Evolutionary conservation across 192 early-diverging fungal genomes (phyloP).

Genomic region (Backusella westeae): DNA sequence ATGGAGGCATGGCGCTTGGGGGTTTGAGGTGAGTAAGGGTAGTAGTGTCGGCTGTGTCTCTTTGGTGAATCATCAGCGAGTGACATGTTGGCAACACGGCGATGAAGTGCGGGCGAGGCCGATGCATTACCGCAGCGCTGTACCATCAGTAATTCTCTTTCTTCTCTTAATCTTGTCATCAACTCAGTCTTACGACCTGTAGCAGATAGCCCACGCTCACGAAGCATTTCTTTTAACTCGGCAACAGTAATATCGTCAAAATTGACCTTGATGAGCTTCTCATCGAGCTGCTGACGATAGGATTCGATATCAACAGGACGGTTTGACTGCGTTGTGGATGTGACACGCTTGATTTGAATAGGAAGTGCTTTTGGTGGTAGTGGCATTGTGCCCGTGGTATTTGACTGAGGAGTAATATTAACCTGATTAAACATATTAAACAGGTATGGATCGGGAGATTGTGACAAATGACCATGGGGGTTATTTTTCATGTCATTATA

Average conservation of each 20-base stretch:
- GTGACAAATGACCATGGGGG: neutral
- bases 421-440: neutral
- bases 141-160: neutral
- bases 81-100: neutral
- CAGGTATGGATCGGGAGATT: neutral
- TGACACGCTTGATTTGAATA: constrained; percentile 12
- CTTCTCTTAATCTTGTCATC: constrained; percentile 1
- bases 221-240: constrained; percentile 22
- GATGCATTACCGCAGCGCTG: neutral
- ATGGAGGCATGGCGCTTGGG: neutral
- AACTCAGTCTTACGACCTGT: constrained; percentile 26
- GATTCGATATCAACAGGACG: neutral
- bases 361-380: neutral
- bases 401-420: neutral
- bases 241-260: constrained; percentile 33
- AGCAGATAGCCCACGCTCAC: constrained; percentile 7
- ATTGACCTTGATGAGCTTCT: constrained; percentile 17
- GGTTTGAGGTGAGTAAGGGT: constrained; percentile 7
- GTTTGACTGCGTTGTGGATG: neutral
- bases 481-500: neutral
- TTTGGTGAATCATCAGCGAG: neutral
- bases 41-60: neutral
- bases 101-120: neutral
- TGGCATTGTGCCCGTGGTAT: neutral
- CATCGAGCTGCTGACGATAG: constrained; percentile 1